Conservation (phyloP, 2,329 filamentous ascomycete genomes). For the Ophiostoma quercus region DNA sequence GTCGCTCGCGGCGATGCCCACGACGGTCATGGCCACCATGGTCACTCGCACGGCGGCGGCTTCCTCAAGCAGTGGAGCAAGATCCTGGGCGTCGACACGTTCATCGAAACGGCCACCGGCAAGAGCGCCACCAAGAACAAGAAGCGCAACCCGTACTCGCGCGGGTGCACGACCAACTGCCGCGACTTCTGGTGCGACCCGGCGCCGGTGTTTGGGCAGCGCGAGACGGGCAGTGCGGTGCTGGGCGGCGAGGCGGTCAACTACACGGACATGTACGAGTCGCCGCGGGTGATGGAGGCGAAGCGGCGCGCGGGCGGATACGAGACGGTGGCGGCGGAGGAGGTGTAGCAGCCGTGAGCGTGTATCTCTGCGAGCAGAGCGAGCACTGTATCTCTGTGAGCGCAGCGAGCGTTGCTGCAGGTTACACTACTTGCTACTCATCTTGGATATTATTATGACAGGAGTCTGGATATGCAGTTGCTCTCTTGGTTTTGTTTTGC, state of each 20-base stretch:
- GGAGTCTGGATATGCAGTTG: background rate
- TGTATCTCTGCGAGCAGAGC: background rate
- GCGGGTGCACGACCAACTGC: conserved; percentile 81
- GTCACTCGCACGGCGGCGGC: conserved; percentile 44
- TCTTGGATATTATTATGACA: background rate
- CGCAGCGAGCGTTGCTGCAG: background rate
- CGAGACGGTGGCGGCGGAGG: conserved; percentile 56
- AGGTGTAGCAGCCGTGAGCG: conserved; percentile 30
- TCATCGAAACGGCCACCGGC: conserved; percentile 74
- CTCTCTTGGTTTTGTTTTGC: background rate
- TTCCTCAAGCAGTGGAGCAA: conserved; percentile 75
- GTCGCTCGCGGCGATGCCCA: conserved; percentile 38
- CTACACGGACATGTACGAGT: conserved; percentile 86
- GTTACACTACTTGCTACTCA: background rate
- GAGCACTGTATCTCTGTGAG: background rate
- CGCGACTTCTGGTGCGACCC: conserved; percentile 95
- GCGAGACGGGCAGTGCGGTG: conserved; percentile 65
- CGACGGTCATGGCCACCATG: conserved; percentile 35
- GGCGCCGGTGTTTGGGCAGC: conserved; percentile 69
- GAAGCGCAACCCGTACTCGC: conserved; percentile 69
- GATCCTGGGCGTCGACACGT: conserved; percentile 85
- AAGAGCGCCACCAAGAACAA: conserved; percentile 46
- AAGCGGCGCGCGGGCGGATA: conserved; percentile 48
- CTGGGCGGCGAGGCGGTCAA: conserved; percentile 76
- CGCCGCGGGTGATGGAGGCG: conserved; percentile 62